A percentile compares a stretch with the other conserved stretches of the same genome.
Evolutionary conservation across 306 rosid genomes (phyloP).

Genomic region (Cucurbita argyrosperma): DNA sequence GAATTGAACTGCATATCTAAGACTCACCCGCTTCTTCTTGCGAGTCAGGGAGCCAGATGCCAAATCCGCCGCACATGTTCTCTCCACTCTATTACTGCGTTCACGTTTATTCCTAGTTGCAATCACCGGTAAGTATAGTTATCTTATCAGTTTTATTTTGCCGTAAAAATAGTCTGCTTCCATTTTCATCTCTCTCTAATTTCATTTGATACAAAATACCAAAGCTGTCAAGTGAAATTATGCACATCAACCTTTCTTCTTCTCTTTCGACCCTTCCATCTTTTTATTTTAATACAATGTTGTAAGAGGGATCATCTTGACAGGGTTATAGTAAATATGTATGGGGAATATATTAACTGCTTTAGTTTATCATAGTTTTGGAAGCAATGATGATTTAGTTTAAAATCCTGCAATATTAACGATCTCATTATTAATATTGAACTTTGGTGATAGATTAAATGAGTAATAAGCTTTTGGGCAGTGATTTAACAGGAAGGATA

Average conservation of each 20-base stretch:
- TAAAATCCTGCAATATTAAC: neutral
- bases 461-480: neutral
- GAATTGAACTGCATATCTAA: neutral
- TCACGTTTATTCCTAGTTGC: constrained; percentile 53
- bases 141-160: neutral
- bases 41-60: constrained; percentile 72
- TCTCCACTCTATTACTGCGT: constrained; percentile 54
- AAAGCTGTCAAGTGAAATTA: neutral
- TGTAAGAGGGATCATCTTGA: neutral
- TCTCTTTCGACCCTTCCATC: neutral
- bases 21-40: constrained; percentile 48
- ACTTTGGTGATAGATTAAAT: neutral
- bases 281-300: neutral
- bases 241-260: neutral
- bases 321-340: neutral
- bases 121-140: constrained; percentile 26
- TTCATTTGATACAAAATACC: neutral
- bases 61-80: constrained; percentile 86
- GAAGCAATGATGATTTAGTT: neutral
- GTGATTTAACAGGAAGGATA: neutral
- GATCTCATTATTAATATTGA: neutral
- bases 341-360: neutral
- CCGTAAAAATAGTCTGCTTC: neutral
- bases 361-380: neutral
- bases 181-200: neutral